Percentiles rank a stretch among this genome's conserved stretches.
phyloP scores from a whole-genome alignment of 2,329 filamentous ascomycete species.

The Cladosporium austrohemisphaericum region DNA sequence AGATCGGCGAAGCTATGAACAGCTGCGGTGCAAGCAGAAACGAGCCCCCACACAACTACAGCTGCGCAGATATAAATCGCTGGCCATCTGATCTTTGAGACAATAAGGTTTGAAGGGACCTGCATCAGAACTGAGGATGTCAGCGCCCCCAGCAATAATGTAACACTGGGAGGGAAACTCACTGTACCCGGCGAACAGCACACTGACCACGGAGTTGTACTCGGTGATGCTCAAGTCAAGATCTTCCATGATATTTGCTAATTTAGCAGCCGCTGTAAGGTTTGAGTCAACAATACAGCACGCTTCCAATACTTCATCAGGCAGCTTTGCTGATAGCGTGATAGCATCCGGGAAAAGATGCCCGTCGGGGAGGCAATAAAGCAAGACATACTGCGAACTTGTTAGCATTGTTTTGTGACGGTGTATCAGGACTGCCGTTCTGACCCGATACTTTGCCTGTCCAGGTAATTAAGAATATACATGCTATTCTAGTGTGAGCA shows the following conservation, averaged over 20 bases:
- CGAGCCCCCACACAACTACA: constrained; percentile 42
- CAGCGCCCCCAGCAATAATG: no score
- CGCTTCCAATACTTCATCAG: no score
- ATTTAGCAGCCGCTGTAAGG: constrained; percentile 24
- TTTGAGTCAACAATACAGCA: no score
- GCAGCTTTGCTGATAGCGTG: no score
- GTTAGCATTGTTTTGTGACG: no score
- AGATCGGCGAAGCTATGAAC: constrained; percentile 42
- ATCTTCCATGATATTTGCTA: constrained; percentile 24
- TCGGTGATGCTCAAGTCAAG: constrained; percentile 20
- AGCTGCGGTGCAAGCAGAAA: constrained; percentile 46
- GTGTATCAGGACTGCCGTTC: no score
- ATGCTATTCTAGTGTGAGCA: constrained; percentile 13
- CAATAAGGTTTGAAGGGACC: constrained; percentile 57
- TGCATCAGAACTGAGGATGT: constrained; percentile 52
- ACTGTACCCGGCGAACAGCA: constrained; percentile 29
- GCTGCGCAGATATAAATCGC: constrained; percentile 51
- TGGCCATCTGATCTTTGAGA: constrained; percentile 50
- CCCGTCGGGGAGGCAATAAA: no score
- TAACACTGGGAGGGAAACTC: no score
- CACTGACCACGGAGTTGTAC: constrained; percentile 24
- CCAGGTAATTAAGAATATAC: constrained; percentile 29
- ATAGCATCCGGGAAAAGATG: no score
- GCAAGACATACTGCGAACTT: no score
- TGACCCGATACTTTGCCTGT: constrained; percentile 25